phyloP scores from a whole-genome alignment of 495 filamentous ascomycete species.

The Penicillium argentinense region DNA sequence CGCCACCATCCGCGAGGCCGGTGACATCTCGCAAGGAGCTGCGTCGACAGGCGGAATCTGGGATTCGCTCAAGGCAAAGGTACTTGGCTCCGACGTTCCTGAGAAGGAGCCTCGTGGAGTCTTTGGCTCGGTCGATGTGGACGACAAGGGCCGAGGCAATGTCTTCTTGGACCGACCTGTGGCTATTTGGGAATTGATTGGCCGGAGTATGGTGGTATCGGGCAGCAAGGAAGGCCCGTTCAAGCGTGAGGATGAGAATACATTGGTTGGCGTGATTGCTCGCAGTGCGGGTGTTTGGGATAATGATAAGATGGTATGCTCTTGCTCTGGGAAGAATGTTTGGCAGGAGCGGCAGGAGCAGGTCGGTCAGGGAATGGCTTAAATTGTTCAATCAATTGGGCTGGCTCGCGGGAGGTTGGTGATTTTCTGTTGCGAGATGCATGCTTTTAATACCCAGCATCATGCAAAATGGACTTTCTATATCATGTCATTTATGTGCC shows the following conservation, averaged over 20 bases:
- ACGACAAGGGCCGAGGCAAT: slow-evolving; percentile 59
- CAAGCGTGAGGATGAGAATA: slow-evolving; percentile 71
- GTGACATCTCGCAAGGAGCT: slow-evolving; percentile 83
- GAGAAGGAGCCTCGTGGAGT: slow-evolving; percentile 57
- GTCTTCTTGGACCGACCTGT: slow-evolving; percentile 78
- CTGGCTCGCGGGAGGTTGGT: too few relatives aligned
- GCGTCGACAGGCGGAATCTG: slow-evolving; percentile 81
- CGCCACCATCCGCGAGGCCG: slow-evolving; percentile 80
- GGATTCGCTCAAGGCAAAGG: slow-evolving; percentile 56
- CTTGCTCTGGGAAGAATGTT: slow-evolving; percentile 94
- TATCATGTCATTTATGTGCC: too few relatives aligned
- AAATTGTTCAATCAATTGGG: slow-evolving; percentile 2
- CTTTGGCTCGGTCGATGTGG: slow-evolving; percentile 74
- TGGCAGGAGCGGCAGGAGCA: slow-evolving; percentile 97
- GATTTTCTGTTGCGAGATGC: slow-evolving; percentile 2
- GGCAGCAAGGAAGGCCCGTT: slow-evolving; percentile 49
- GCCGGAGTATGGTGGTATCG: slow-evolving; percentile 81
- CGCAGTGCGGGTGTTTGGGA: slow-evolving; percentile 96
- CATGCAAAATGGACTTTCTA: background rate
- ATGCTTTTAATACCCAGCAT: slow-evolving; percentile 11
- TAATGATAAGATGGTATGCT: slow-evolving; percentile 95
- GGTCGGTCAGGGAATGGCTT: slow-evolving; percentile 82
- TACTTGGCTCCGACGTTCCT: slow-evolving; percentile 37
- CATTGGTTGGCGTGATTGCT: slow-evolving; percentile 88
- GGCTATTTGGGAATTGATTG: slow-evolving; percentile 94